Evolutionary conservation across 139 green algal species (phyloP), one percentile per base, ranked within the genome.

Genomic region (Yamagishiella unicocca): DNA sequence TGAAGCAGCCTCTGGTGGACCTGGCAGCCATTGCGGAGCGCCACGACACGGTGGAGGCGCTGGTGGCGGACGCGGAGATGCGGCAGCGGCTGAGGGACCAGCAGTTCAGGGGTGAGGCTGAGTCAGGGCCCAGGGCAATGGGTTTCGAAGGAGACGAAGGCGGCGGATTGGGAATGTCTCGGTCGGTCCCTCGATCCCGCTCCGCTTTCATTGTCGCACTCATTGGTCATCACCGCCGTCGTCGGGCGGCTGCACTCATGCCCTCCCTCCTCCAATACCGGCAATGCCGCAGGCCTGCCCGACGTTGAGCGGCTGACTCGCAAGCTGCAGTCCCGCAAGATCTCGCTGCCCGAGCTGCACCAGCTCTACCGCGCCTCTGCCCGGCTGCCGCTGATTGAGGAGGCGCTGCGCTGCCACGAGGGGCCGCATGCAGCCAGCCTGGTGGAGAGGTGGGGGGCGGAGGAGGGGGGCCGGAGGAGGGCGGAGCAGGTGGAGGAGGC

Each of bases 1-100:
- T 99, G 37, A 99, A 99, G 92, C 96, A 98, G 89, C 98, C 98
- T 3, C 93, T 99, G 64, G 85, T 97, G 24, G 89, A 97, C 19
- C 58, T 87, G 33, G 82, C 42, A 5, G 93, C 95, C 25, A 98
- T 99, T 75, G 35, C 62, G 1, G 74, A 64, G 72, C 92, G 97
- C 2, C 95, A 97, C 35, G 93, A 98, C 89, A 92, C 97, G 5
- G 97, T 99, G 68, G 94, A 98, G 31, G 93, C 95, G 2, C 92
- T 99, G 46, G 89, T 95, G 14, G 66, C 76, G 6, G 95, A 98
- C 74, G 84, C 87, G 0, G 90, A 92, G 31, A 89, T 99, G 71
- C 87, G 98, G 19, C 89, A 95, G 55, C 73, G 93, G 12, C 90
- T 99, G 45, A 90, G 95, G 3, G 90, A 96, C 70, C 67, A 68